phyloP scores from a whole-genome alignment of 371 early-diverging fungal species.

The Mucor sp. region DNA sequence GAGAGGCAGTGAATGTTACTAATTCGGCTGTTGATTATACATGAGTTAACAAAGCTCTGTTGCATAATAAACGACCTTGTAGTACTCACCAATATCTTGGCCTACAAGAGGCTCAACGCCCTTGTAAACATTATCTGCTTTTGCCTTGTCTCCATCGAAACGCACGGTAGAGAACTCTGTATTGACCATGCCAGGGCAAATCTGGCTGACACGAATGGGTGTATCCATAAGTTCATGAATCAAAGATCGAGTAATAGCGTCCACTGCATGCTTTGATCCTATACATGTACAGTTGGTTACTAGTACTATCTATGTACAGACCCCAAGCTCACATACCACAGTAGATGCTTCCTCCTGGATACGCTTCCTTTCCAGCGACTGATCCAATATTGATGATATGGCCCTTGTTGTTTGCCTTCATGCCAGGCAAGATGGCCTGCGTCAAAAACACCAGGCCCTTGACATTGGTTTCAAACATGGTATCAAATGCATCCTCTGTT shows the following conservation, averaged over 20 bases:
- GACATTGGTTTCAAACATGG: slow-evolving; percentile 91
- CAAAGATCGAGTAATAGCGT: slow-evolving; percentile 78
- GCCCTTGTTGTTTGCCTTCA: slow-evolving; percentile 75
- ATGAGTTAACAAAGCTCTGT: not conserved
- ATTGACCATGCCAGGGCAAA: slow-evolving; percentile 84
- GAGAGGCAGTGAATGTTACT: slow-evolving; percentile 81
- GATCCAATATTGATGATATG: slow-evolving; percentile 90
- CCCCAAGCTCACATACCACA: slow-evolving; percentile 47
- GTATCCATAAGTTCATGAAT: slow-evolving; percentile 78
- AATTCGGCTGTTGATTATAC: slow-evolving; percentile 61
- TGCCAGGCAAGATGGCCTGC: slow-evolving; percentile 79
- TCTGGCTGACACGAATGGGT: slow-evolving; percentile 75
- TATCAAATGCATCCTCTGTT: slow-evolving; percentile 67
- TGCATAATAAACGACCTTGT: not conserved
- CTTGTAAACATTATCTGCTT: slow-evolving; percentile 80
- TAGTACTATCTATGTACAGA: not conserved
- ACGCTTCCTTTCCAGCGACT: slow-evolving; percentile 70
- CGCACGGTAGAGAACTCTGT: slow-evolving; percentile 92
- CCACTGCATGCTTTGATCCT: slow-evolving; percentile 83
- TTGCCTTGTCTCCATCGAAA: slow-evolving; percentile 79
- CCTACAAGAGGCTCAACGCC: slow-evolving; percentile 74
- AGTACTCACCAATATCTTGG: slow-evolving; percentile 60
- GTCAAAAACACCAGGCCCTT: slow-evolving; percentile 81
- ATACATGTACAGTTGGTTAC: not conserved
- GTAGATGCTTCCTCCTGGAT: slow-evolving; percentile 82